Conservation (phyloP, 805 yeast species). For the Wickerhamomyces ciferrii region DNA sequence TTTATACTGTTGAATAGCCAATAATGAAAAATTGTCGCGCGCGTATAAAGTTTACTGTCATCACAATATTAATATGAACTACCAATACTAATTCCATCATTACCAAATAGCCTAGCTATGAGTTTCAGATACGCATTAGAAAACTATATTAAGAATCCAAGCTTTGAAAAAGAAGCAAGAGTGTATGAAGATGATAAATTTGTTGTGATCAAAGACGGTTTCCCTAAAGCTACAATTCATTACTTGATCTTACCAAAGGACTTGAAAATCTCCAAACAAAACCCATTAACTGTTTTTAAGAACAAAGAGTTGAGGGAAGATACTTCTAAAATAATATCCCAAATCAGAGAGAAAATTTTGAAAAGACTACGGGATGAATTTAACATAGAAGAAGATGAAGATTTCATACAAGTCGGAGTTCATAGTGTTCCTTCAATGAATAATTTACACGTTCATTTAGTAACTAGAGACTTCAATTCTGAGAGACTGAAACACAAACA, state of each 20-base stretch:
- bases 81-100: too few relatives aligned
- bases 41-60: too few relatives aligned
- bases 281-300: conserved; percentile 36
- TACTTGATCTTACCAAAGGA: conserved; percentile 55
- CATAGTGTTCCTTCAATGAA: conserved; percentile 68
- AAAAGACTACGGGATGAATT: conserved; percentile 12
- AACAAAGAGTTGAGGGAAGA: conserved; percentile 25
- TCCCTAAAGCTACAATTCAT: conserved; percentile 61
- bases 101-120: not conserved
- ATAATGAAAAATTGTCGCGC: too few relatives aligned
- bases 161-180: conserved; percentile 29
- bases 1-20: too few relatives aligned
- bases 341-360: conserved; percentile 9
- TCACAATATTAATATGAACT: too few relatives aligned
- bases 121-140: conserved; percentile 41
- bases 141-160: conserved; percentile 44
- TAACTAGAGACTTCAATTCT: conserved; percentile 59
- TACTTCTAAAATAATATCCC: conserved; percentile 7
- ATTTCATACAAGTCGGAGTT: conserved; percentile 48
- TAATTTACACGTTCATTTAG: conserved; percentile 70
- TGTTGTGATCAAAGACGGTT: conserved; percentile 53
- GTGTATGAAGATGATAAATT: conserved; percentile 45
- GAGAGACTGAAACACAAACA: conserved; percentile 48
- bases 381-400: conserved; percentile 15
- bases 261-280: conserved; percentile 30